Percentiles rank a stretch among this genome's conserved stretches.
Conservation (phyloP, 139 green algal species). For the Nannochloris sp. region DNA sequence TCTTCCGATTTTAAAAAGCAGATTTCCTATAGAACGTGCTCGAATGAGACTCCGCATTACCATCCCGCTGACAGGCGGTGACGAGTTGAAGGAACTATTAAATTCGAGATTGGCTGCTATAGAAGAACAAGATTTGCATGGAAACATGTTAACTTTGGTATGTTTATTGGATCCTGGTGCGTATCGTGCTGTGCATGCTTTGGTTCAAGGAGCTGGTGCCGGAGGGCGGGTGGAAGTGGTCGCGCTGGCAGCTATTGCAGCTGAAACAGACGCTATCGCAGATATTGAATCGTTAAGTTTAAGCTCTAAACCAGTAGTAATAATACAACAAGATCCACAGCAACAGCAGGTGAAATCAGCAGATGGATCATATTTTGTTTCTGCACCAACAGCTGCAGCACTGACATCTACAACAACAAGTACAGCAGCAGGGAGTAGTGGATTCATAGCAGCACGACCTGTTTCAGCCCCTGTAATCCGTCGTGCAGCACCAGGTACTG, state of each 20-base stretch:
- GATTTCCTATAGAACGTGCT: conserved; percentile 86
- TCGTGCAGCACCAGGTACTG: no score
- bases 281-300: no score
- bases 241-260: conserved; percentile 48
- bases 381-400: not conserved
- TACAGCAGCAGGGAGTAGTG: not conserved
- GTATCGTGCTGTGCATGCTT: conserved; percentile 75
- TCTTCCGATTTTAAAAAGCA: conserved; percentile 58
- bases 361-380: not conserved
- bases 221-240: conserved; percentile 80
- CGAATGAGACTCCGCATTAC: conserved; percentile 79
- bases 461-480: not conserved
- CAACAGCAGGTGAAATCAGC: no score
- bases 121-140: conserved; percentile 29
- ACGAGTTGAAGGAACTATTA: conserved; percentile 40
- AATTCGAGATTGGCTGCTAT: not conserved
- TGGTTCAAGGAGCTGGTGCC: conserved; percentile 46
- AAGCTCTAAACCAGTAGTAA: no score
- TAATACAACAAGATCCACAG: no score
- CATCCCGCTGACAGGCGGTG: conserved; percentile 27
- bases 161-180: conserved; percentile 78
- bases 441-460: not conserved
- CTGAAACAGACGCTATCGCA: not conserved
- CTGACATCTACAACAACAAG: not conserved
- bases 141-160: conserved; percentile 3